Base-by-base conservation (phyloP, 495 filamentous ascomycete genomes). In the Hyaloscypha hepaticicola region DNA sequence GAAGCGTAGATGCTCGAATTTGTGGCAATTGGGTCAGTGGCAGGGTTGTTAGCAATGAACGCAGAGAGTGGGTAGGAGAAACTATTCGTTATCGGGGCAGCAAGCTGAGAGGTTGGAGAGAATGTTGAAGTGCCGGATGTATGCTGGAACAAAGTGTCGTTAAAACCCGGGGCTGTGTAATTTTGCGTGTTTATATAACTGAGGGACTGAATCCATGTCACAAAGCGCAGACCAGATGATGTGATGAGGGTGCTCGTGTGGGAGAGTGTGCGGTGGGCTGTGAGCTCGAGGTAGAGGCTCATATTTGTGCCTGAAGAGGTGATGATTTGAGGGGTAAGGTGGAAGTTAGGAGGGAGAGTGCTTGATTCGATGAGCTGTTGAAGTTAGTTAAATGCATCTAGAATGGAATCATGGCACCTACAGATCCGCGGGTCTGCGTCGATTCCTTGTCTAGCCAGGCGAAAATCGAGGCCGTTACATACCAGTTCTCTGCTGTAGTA, bases 391-490 rank as follows among this genome's bases (percentile, higher is more conserved):
- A 41, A 2, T 12, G 14, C 19, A 12, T 3, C 14, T 8, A 41
- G 14, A 14, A 41, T 14, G 38, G 38, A 16, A n/a, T n/a, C 38
- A 11, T 2, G n/a, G 53, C 3, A 33, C 19, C 56, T 28, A 59
- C 55, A 16, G 41, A 25, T 14, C 41, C 63, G 22, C 45, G 38
- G 0, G 63, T 65, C 34, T 65, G 55, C 11, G 34, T 49, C 21
- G 38, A 62, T 0, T 76, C 64, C 1, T 70, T 66, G 65, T 85
- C 84, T 3, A 86, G 74, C 81, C 89, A 95, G 3, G 92, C 68
- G 70, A 94, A 92, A 21, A 94, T 79, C 38, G 90, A 92, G 5
- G 90, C 92, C 0, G 89, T 90, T 7, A 96, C 85, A 57, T 89
- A 81, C 92, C 92, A 96, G 69, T 89, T 87, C 26, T 80, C 81